Base-by-base conservation (phyloP, 2,329 filamentous ascomycete species). In the Parasarocladium wereldwijsianum region DNA sequence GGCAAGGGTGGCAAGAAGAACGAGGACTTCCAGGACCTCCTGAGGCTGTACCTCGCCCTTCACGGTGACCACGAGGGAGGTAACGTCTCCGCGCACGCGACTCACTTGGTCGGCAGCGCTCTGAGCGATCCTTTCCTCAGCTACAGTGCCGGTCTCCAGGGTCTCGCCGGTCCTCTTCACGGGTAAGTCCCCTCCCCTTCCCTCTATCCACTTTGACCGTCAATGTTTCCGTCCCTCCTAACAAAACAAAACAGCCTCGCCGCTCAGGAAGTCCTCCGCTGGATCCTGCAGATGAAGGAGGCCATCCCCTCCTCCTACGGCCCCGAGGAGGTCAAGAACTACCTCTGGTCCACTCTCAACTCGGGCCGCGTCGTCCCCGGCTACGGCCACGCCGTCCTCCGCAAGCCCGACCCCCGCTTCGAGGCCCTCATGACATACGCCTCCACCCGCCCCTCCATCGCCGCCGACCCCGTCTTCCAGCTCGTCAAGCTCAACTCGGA, bases 21-120 rank as follows among this genome's bases (percentile, higher is more conserved):
- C 44, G 82, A 86, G 58, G 80, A 82, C 52, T 93, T 98, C 69
- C 87, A 96, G 52, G 90, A 98, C 47, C 68, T 98, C 13, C 70
- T 98, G 38, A 75, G 90, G 43, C 64, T 98, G 18, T 98, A 98
- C 58, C 75, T 98, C 15, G 87, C 90, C 29, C 77, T 98, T 5
- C 90, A 98, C 57, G 90, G 90, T 38, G 90, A 98, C 57, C 90
- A 98, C 60, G 90, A 98, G 59, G 90, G 90, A 37, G 90, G 90
- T 34, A 98, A 98, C 45, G 90, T 98, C 38, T 94, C 86, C 22
- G 90, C 90, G 1, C 90, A 98, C 52, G 62, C 90, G 17, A 96
- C 90, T 6, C 90, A 98, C 55, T 66, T 98, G 22, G 90, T 98
- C 33, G 90, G 90, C 31, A 92, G 82, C 43, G 90, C 90, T 13